phyloP scores from a whole-genome alignment of 2,329 filamentous ascomycete genomes.

The Blumeriella jaapii region DNA sequence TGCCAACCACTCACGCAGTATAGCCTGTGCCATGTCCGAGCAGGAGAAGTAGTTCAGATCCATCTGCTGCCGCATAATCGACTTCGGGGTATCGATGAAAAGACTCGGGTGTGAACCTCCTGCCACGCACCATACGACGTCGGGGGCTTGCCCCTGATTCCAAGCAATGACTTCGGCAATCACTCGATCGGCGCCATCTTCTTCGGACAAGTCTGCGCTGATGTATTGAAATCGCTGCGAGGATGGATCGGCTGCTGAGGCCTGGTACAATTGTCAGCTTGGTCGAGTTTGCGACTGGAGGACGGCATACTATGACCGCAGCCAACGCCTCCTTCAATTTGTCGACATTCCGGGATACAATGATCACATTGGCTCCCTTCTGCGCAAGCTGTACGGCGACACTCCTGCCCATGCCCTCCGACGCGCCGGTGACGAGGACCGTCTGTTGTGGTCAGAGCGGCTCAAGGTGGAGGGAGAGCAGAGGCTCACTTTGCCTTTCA shows the following conservation, averaged over 20 bases:
- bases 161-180: conserved; percentile 62
- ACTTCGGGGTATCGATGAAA: conserved; percentile 62
- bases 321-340: conserved; percentile 64
- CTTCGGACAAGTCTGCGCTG: conserved; percentile 65
- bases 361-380: conserved; percentile 77
- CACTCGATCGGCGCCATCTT: conserved; percentile 57
- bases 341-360: conserved; percentile 65
- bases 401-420: conserved; percentile 80
- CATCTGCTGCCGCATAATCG: conserved; percentile 66
- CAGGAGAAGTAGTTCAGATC: conserved; percentile 85
- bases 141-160: conserved; percentile 64
- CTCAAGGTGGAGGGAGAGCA: not conserved
- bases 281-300: not conserved
- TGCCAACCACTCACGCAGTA: conserved; percentile 62
- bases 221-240: conserved; percentile 76
- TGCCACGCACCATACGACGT: conserved; percentile 86
- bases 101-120: conserved; percentile 64
- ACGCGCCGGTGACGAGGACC: conserved; percentile 78
- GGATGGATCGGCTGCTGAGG: conserved; percentile 50
- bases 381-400: conserved; percentile 62
- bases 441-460: conserved; percentile 44
- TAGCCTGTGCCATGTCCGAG: conserved; percentile 74
- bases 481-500: conserved; percentile 63
- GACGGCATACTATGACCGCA: conserved; percentile 45
- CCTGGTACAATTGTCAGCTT: conserved; percentile 31